Evolutionary conservation across 345 rosid genomes (phyloP).

Genomic region (Gossypium australe): DNA sequence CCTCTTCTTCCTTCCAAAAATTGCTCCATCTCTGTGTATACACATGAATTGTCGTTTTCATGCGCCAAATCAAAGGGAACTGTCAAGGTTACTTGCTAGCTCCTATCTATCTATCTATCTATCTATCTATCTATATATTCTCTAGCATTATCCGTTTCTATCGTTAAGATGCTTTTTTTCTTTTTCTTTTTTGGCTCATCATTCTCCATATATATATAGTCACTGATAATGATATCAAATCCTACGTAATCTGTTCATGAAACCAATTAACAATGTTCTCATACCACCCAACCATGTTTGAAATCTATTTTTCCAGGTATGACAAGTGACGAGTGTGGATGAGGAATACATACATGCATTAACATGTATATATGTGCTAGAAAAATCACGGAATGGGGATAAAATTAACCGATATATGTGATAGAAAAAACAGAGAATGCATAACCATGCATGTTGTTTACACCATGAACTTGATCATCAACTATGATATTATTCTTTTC

Average conservation of each 20-base stretch:
- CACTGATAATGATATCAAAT: neutral
- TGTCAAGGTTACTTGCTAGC: conserved; percentile 5
- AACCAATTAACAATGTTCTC: neutral
- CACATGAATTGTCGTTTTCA: conserved; percentile 3
- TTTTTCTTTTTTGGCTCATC: neutral
- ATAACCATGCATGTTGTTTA: neutral
- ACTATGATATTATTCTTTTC: neutral
- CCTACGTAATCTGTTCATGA: no score
- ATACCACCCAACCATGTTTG: neutral
- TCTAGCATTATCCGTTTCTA: neutral
- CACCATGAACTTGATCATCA: neutral
- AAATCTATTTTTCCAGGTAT: neutral
- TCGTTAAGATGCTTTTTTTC: neutral
- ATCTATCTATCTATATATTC: neutral
- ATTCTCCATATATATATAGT: neutral
- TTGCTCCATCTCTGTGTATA: conserved; percentile 1
- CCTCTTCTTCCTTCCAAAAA: conserved; percentile 21
- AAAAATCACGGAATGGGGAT: no score
- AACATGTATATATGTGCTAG: neutral
- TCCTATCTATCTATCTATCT: neutral
- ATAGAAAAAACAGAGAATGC: no score
- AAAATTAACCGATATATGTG: no score
- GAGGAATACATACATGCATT: neutral
- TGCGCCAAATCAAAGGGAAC: neutral
- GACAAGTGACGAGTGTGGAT: neutral